phyloP scores from a whole-genome alignment of 2,329 filamentous ascomycete genomes.

The Zopfia rhizophila region DNA sequence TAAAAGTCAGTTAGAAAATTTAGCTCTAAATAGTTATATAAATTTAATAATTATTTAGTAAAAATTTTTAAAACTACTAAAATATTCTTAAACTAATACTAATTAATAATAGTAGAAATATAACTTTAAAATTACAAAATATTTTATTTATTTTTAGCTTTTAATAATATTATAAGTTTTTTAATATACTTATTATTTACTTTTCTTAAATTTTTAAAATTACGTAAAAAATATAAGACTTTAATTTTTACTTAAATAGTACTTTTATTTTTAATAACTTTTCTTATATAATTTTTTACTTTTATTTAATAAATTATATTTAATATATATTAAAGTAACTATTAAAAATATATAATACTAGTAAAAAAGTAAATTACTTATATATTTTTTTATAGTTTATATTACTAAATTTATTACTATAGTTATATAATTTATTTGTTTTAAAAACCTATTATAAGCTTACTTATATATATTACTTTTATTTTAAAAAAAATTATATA shows the following conservation, averaged over 20 bases:
- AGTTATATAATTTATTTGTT: no score
- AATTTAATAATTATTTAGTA: constrained; percentile 14
- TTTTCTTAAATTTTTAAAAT: constrained; percentile 17
- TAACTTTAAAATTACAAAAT: constrained; percentile 40
- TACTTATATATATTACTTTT: constrained; percentile 13
- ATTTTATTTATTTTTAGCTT: constrained; percentile 27
- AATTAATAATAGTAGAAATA: constrained; percentile 41
- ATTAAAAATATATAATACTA: constrained; percentile 5
- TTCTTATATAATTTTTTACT: constrained; percentile 18
- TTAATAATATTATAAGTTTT: constrained; percentile 17
- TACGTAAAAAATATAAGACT: constrained; percentile 18
- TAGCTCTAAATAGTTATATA: constrained; percentile 14
- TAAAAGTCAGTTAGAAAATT: constrained; percentile 16
- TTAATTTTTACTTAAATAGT: constrained; percentile 17
- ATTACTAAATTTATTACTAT: no score
- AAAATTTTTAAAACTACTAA: constrained; percentile 20
- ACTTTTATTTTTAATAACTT: constrained; percentile 14
- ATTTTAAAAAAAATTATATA: not conserved
- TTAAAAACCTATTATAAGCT: constrained; percentile 10
- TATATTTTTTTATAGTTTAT: no score
- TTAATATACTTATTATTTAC: constrained; percentile 17
- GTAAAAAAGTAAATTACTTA: not conserved
- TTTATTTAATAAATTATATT: constrained; percentile 19
- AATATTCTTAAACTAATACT: constrained; percentile 32
- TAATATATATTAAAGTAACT: constrained; percentile 5